Conservation (phyloP, 75 land plant genomes). For the Adiantum capillusveneris region DNA sequence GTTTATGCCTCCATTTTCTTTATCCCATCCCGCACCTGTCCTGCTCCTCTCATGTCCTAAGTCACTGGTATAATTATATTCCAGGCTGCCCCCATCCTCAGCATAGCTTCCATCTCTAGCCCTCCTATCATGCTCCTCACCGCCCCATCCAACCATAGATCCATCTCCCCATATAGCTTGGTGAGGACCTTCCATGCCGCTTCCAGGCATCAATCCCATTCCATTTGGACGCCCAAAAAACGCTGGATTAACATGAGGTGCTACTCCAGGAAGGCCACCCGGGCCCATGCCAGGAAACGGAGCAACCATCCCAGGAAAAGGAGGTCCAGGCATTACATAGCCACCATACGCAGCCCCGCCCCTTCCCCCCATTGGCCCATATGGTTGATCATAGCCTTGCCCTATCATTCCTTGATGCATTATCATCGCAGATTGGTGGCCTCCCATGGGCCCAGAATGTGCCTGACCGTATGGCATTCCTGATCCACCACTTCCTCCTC, state of each 20-base stretch:
- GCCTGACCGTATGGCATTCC: conserved; percentile 53
- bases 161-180: conserved; percentile 69
- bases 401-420: conserved; percentile 90
- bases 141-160: conserved; percentile 62
- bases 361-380: conserved; percentile 58
- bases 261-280: conserved; percentile 68
- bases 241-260: conserved; percentile 92
- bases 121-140: conserved; percentile 61
- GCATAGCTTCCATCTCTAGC: conserved; percentile 64
- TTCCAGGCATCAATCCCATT: conserved; percentile 57
- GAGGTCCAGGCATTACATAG: conserved; percentile 40
- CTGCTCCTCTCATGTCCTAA: conserved; percentile 42
- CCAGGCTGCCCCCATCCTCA: conserved; percentile 62
- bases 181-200: conserved; percentile 59
- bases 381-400: conserved; percentile 71
- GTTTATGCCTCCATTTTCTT: conserved; percentile 42
- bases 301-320: conserved; percentile 61
- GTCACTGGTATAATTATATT: conserved; percentile 57
- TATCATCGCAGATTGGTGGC: conserved; percentile 57
- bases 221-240: conserved; percentile 78
- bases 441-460: conserved; percentile 50
- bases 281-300: conserved; percentile 59
- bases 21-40: conserved; percentile 36
- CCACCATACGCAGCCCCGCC: conserved; percentile 53
- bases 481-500: conserved; percentile 22